Percentiles rank a stretch among this genome's conserved stretches.
Evolutionary conservation across 306 rosid genomes (phyloP).

Genomic region (Fagus crenata): DNA sequence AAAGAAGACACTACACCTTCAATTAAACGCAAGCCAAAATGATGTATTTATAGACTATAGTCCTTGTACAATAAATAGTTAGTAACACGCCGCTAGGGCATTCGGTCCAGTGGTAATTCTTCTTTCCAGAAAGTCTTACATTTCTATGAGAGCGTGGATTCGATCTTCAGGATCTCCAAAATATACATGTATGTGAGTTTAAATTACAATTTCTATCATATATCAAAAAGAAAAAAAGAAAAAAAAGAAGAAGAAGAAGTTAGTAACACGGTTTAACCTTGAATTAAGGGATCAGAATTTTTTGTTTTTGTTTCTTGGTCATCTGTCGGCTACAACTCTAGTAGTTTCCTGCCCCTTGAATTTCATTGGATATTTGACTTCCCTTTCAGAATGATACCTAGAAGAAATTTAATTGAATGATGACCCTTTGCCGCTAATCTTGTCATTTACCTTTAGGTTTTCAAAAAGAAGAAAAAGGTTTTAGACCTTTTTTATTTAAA

Average conservation of each 20-base stretch:
- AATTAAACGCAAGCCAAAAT: not conserved
- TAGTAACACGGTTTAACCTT: too few relatives aligned
- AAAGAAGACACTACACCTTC: not conserved
- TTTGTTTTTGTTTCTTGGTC: not conserved
- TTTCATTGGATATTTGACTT: conserved; percentile 28
- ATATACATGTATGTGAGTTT: too few relatives aligned
- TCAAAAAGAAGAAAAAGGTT: not conserved
- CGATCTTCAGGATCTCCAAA: too few relatives aligned
- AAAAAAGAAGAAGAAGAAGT: too few relatives aligned
- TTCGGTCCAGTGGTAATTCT: too few relatives aligned
- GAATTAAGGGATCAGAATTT: not conserved
- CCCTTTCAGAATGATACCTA: conserved; percentile 3
- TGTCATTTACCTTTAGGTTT: not conserved
- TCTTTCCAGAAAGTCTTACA: too few relatives aligned
- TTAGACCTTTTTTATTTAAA: not conserved
- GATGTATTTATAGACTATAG: too few relatives aligned
- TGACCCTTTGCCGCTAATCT: conserved; percentile 18
- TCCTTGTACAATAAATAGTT: too few relatives aligned
- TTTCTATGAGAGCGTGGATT: too few relatives aligned
- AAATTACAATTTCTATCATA: too few relatives aligned
- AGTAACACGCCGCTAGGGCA: too few relatives aligned
- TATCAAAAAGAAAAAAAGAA: too few relatives aligned
- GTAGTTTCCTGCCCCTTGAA: conserved; percentile 2
- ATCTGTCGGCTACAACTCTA: not conserved
- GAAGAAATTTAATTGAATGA: not conserved